phyloP scores from a whole-genome alignment of 2,329 filamentous ascomycete species.

The Pyricularia sp. region DNA sequence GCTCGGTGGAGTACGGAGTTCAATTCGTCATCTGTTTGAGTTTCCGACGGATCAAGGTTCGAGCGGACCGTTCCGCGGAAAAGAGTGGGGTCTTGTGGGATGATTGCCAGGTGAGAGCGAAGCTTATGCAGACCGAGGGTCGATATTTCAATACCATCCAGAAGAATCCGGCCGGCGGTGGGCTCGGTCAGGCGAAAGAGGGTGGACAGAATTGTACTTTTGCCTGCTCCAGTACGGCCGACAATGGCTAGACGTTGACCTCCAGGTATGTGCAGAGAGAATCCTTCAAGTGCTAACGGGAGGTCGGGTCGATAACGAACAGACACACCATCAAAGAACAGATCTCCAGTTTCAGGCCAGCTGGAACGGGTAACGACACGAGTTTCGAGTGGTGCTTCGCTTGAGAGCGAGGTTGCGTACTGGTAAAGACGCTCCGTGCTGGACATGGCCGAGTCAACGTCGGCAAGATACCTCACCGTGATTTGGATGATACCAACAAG shows the following conservation, averaged over 20 bases:
- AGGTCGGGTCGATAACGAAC: conserved; percentile 61
- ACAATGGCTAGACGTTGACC: conserved; percentile 90
- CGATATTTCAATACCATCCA: conserved; percentile 86
- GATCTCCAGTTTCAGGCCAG: not conserved
- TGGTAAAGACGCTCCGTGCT: conserved; percentile 57
- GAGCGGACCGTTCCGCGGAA: conserved; percentile 87
- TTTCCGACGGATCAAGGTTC: conserved; percentile 83
- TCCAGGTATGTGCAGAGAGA: conserved; percentile 28
- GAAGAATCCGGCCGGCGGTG: conserved; percentile 77
- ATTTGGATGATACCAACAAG: conserved; percentile 62
- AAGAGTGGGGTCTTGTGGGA: conserved; percentile 91
- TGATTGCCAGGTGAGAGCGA: conserved; percentile 90
- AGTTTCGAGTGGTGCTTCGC: not conserved
- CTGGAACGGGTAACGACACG: not conserved
- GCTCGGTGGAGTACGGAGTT: not conserved
- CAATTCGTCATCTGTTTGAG: not conserved
- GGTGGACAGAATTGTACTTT: conserved; percentile 88
- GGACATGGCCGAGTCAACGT: conserved; percentile 65
- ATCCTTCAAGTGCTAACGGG: conserved; percentile 53
- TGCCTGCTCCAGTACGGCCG: conserved; percentile 88
- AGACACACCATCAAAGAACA: conserved; percentile 22
- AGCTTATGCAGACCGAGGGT: conserved; percentile 87
- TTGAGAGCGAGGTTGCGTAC: conserved; percentile 44
- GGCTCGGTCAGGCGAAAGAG: conserved; percentile 92
- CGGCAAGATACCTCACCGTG: conserved; percentile 56